Evolutionary conservation across 345 rosid species (phyloP), one percentile per base, ranked within the genome.

Genomic region (Passiflora organensis): DNA sequence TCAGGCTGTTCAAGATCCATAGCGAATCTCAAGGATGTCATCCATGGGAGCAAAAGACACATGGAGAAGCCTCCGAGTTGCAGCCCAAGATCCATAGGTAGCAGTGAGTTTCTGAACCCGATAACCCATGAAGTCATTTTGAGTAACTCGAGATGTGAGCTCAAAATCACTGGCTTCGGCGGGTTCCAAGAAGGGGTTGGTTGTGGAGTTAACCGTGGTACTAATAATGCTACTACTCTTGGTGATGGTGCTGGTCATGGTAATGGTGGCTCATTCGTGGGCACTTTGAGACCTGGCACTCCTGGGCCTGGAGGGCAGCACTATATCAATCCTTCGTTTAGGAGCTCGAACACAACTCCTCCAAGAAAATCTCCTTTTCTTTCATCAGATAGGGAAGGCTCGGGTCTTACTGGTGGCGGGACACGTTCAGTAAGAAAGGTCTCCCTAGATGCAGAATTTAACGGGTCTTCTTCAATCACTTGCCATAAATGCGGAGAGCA

Each of bases 1-100:
- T 88, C 98, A 23, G 98, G 96, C 10, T 93, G 99, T 62, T 93
- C 99, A 38, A 86, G 99, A 85, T 93, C 99, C 1, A 93, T 93
- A 73, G 89, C 99, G 15, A 93, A 93, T 73, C 95, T 93, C 42
- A 93, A 86, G 71, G 99, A 88, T 67, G 99, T 93, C 20, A 93
- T 93, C 57, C 95, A 93, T 64, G 99, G 99, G 32, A 93, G 99
- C 85, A 93, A 93, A 76, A 75, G 96, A 14, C 96, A 93, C 61
- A 59, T 80, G 44, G 96, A 89, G 59, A 84, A 72, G 63, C 96
- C 99, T 17, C 89, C 96, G 4, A 88, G 87, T 43, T 88, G 96
- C 62, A 93, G 99, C 55, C 99, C 99, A 53, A 84, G 99, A 60
- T 93, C 99, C 55, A 89, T 93, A 17, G 99, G 99, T 22, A 93